Evolutionary conservation across 345 rosid species (phyloP), one percentile per base, ranked within the genome.

Genomic region (Streptanthus diversifolius): DNA sequence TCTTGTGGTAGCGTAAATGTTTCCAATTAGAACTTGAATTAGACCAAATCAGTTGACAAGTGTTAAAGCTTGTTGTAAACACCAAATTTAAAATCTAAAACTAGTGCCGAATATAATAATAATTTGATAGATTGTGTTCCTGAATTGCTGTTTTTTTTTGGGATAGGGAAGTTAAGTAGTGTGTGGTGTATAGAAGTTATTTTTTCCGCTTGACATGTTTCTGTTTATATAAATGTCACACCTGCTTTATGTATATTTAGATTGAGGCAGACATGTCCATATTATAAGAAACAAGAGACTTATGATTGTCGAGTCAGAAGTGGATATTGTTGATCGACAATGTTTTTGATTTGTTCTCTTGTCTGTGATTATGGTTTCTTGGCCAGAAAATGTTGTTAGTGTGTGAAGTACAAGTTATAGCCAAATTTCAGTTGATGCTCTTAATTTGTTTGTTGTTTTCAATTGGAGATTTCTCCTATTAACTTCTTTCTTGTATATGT

Each of bases 401-500:
- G 29, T 64, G 32, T 24, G 49, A 54, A 15, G 49, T 65, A 24
- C 12, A 64, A 5, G 32, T 35, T 65, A 25, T 35, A 17, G 3
- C 51, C 24, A 8, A 3, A 12, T 44, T 36, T 37, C 18, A 24
- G 0, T 25, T 35, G 5, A 21, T 66, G 5, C 61, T 36, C n/a
- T 47, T 3, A 48, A 27, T 32, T 47, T 9, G 4, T 27, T 37
- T 37, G 21, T 10, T 48, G 18, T 57, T 66, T 66, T 56, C 4
- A 8, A 0, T 54, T 56, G 49, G 37, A 6, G 17, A 27, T 56
- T 25, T 56, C 13, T 56, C 40, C 4, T 44, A 10, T 27, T 32
- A 67, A 21, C 61, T 67, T 65, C 0, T 21, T 63, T 67, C 41
- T 40, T 59, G 22, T 68, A 44, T 15, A 32, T 60, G 69, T 39